A percentile compares a stretch with the other conserved stretches of the same genome.
Evolutionary conservation across 805 yeast genomes (phyloP).

Genomic region (Yamadazyma nakazawae): DNA sequence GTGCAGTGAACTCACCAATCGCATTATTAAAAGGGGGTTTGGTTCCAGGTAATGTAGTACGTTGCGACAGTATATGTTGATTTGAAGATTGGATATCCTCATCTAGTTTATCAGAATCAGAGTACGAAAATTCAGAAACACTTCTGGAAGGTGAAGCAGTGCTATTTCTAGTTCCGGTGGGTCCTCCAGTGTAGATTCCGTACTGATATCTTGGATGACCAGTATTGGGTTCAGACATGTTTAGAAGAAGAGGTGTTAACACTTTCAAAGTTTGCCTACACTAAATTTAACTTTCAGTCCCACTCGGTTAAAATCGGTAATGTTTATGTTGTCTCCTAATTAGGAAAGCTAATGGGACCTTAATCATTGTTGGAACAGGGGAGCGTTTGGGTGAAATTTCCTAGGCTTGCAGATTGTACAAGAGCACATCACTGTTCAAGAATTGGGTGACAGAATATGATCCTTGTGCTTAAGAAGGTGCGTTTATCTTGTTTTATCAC

Average conservation of each 20-base stretch:
- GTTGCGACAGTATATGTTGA: not conserved
- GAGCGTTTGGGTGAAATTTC: not conserved
- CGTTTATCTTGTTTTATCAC: too few species aligned
- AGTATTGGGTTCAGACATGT: not conserved
- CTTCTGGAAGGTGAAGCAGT: not conserved
- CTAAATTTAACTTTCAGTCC: too few species aligned
- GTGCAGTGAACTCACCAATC: not conserved
- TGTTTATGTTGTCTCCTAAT: conserved; percentile 1
- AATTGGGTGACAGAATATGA: too few species aligned
- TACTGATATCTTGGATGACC: not conserved
- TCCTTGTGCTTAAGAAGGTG: too few species aligned
- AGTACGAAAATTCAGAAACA: conserved; percentile 12
- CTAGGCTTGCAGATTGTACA: not conserved
- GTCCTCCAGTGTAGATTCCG: not conserved
- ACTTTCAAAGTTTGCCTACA: not conserved
- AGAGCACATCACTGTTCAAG: not conserved
- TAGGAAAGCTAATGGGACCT: conserved; percentile 5
- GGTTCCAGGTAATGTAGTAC: not conserved
- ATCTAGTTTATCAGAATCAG: conserved; percentile 8
- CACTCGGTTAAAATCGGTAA: too few species aligned
- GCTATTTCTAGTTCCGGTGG: not conserved
- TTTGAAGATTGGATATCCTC: not conserved
- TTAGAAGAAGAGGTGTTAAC: not conserved
- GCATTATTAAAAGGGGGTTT: not conserved
- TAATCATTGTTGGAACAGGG: not conserved